Evolutionary conservation across 1,284 basidiomycete species (phyloP), one percentile per base, ranked within the genome.

Genomic region (Vanrija humicola): DNA sequence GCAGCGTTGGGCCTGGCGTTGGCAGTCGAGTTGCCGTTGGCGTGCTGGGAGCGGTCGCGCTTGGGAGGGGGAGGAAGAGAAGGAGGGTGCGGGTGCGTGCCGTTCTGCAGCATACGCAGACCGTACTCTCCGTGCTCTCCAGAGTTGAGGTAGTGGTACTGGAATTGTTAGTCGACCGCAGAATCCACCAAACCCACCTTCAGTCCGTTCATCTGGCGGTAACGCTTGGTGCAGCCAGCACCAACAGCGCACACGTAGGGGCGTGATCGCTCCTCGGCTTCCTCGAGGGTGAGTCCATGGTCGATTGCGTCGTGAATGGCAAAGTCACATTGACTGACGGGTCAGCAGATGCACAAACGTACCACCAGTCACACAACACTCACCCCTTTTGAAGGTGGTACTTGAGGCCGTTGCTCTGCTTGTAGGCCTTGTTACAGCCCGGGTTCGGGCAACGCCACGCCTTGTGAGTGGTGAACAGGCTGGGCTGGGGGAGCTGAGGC

Each of bases 381-480:
- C 19, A 72, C 67, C 72, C 74, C 62, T 74, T 74, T 48, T 90
- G 87, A 76, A 94, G 87, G 78, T 98, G 95, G 77, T 98, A 98
- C 81, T 98, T 98, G 67, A 98, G 82, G 1, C 89, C 89, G 70
- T 91, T 91, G 58, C 91, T 92, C 79, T 98, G 95, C 81, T 98
- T 98, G 83, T 98, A 98, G 45, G 86, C 86, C 82, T 98, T 98
- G 80, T 93, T 94, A 81, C 95, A 98, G 54, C 96, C 95, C 0
- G 90, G 87, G 66, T 95, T 95, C 15, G 92, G 92, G 80, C 95
- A 98, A 62, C 88, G 84, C 86, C 95, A 98, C 0, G 95, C 95
- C 77, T 97, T 97, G 63, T 81, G 79, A 50, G 72, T 72, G 8
- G 70, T 69, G 82, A 86, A 73, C 44, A 72, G 61, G 52, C 69